phyloP scores from a whole-genome alignment of 2,329 filamentous ascomycete species.

The Aspergillus transmontanensis region DNA sequence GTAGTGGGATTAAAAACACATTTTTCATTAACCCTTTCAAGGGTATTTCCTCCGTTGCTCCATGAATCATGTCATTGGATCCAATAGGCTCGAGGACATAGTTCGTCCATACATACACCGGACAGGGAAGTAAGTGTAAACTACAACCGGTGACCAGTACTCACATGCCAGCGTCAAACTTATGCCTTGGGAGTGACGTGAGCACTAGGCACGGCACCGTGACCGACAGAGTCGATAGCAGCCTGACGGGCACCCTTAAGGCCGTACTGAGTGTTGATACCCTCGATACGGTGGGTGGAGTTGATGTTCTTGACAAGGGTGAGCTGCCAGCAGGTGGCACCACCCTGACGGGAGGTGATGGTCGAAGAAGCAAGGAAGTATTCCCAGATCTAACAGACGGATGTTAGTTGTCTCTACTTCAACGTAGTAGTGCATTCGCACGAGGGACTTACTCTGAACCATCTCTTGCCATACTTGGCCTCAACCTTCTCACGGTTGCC shows the following conservation, averaged over 20 bases:
- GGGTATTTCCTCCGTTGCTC: background rate
- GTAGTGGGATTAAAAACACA: background rate
- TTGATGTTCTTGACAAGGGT: constrained; percentile 89
- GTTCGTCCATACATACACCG: background rate
- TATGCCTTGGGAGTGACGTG: constrained; percentile 36
- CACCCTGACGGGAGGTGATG: constrained; percentile 81
- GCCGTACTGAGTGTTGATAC: constrained; percentile 68
- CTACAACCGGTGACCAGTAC: background rate
- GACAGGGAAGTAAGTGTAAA: background rate
- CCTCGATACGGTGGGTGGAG: constrained; percentile 78
- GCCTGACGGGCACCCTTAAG: constrained; percentile 66
- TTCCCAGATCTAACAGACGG: constrained; percentile 72
- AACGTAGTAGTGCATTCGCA: background rate
- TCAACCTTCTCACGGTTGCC: constrained; percentile 89
- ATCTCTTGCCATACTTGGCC: constrained; percentile 91
- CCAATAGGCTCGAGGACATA: background rate
- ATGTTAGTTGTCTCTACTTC: background rate
- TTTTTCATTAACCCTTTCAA: constrained; percentile 1
- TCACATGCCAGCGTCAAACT: constrained; percentile 2
- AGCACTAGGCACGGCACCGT: constrained; percentile 39
- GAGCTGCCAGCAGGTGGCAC: constrained; percentile 85
- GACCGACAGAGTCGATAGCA: constrained; percentile 37
- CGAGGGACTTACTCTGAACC: constrained; percentile 77
- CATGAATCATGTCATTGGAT: background rate
- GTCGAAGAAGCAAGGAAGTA: constrained; percentile 85